Conservation (phyloP, 495 filamentous ascomycete genomes). For the Apiosordaria backusii region DNA sequence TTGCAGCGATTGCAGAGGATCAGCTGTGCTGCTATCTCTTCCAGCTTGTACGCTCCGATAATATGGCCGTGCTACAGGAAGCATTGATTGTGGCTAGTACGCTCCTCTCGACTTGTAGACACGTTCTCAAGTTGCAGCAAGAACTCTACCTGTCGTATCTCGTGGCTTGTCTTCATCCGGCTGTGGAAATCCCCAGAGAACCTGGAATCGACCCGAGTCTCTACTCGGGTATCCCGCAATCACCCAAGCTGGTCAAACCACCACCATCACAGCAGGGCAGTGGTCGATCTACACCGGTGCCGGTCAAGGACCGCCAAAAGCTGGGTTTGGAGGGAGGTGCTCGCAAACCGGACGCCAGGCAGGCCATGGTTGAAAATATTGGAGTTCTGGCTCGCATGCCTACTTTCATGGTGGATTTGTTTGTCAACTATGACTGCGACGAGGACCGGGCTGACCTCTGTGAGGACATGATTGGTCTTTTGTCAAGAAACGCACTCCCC, state of each 20-base stretch:
- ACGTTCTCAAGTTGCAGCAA: conserved; percentile 94
- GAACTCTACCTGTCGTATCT: conserved; percentile 95
- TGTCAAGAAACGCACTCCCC: conserved; percentile 91
- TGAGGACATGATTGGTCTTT: conserved; percentile 87
- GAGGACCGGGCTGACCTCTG: conserved; percentile 89
- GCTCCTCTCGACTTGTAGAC: conserved; percentile 81
- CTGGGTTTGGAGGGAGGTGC: conserved; percentile 90
- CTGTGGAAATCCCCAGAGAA: conserved; percentile 87
- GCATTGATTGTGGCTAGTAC: conserved; percentile 90
- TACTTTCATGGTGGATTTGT: conserved; percentile 89
- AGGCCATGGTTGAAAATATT: conserved; percentile 98
- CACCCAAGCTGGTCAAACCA: conserved; percentile 80
- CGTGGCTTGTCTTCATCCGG: conserved; percentile 87
- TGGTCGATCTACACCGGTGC: conserved; percentile 86
- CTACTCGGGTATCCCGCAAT: conserved; percentile 90
- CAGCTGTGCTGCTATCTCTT: conserved; percentile 93
- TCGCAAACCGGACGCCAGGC: conserved; percentile 86
- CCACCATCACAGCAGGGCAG: conserved; percentile 73
- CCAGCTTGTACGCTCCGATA: conserved; percentile 94
- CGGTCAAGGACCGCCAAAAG: conserved; percentile 89
- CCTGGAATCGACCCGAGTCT: conserved; percentile 84
- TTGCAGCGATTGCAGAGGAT: conserved; percentile 86
- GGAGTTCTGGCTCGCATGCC: conserved; percentile 88
- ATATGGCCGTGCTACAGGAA: conserved; percentile 86
- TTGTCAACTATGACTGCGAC: conserved; percentile 97